A percentile compares a stretch with the other conserved stretches of the same genome.
Conservation (phyloP, 805 yeast species). For the Zygoascus biomembranicola region DNA sequence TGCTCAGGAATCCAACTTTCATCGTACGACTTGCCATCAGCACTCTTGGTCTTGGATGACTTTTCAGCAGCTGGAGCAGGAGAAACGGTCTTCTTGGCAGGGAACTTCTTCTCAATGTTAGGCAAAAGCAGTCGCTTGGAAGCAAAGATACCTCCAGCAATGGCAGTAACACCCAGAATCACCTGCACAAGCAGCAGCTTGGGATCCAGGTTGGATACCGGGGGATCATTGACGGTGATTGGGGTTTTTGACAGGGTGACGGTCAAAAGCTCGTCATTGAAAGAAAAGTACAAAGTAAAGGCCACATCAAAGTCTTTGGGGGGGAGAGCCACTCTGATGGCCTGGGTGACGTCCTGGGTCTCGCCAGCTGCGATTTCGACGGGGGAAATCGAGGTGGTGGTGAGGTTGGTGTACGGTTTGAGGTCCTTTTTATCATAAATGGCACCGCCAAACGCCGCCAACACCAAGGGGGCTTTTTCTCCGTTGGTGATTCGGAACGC, state of each 20-base stretch:
- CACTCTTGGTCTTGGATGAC: conserved; percentile 12
- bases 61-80: conserved; percentile 10
- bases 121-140: conserved; percentile 11
- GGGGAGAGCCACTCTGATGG: conserved; percentile 47
- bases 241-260: conserved; percentile 16
- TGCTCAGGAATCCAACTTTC: conserved; percentile 39
- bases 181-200: conserved; percentile 57
- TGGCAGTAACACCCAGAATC: conserved; percentile 42
- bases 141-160: conserved; percentile 38
- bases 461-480: conserved; percentile 17
- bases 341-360: conserved; percentile 45
- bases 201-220: conserved; percentile 65
- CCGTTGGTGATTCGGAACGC: conserved; percentile 19
- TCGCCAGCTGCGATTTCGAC: conserved; percentile 43
- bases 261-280: conserved; percentile 16
- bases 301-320: conserved; percentile 50
- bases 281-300: conserved; percentile 15
- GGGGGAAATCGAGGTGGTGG: conserved; percentile 59
- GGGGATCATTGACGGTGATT: conserved; percentile 51
- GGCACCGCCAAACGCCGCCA: conserved; percentile 20
- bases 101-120: conserved; percentile 9
- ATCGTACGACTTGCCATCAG: conserved; percentile 29
- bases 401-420: conserved; percentile 38
- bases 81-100: background rate
- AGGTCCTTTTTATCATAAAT: conserved; percentile 14